Percentiles rank a stretch among this genome's conserved stretches.
Conservation (phyloP, 2,329 filamentous ascomycete species). For the Cercospora janseana region DNA sequence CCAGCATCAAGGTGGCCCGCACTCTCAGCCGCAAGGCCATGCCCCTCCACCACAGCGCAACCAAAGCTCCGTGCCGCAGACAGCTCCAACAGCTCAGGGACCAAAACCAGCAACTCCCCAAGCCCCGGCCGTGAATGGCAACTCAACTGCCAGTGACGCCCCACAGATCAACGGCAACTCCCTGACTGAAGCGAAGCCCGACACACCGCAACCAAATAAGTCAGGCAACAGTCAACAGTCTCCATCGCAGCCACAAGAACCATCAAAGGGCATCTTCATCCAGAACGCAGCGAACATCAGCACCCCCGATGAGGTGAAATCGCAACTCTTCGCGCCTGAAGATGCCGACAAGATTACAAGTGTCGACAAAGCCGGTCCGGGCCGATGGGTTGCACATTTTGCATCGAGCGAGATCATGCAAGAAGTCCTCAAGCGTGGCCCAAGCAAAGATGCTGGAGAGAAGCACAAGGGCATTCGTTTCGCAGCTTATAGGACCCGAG, state of each 20-base stretch:
- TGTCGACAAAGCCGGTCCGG: conserved; percentile 69
- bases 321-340: conserved; percentile 73
- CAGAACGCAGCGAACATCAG: conserved; percentile 58
- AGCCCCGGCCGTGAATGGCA: conserved; percentile 30
- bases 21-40: conserved; percentile 27
- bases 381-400: conserved; percentile 85
- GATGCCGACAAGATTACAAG: conserved; percentile 74
- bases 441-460: conserved; percentile 62
- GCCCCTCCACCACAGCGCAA: conserved; percentile 31
- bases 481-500: conserved; percentile 64
- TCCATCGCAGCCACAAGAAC: conserved; percentile 41
- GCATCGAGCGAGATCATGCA: conserved; percentile 76
- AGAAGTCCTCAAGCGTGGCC: conserved; percentile 69
- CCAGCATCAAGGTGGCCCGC: conserved; percentile 35
- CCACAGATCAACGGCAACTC: conserved; percentile 53
- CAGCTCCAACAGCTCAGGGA: conserved; percentile 30
- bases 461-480: conserved; percentile 58
- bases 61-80: conserved; percentile 29
- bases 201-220: conserved; percentile 53
- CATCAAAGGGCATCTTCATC: conserved; percentile 79
- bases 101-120: conserved; percentile 31
- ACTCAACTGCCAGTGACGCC: conserved; percentile 32
- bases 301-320: conserved; percentile 76
- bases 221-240: conserved; percentile 25
- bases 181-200: conserved; percentile 39